Conservation (phyloP, 1,139 yeast genomes). For the Taiozyma sp. region DNA sequence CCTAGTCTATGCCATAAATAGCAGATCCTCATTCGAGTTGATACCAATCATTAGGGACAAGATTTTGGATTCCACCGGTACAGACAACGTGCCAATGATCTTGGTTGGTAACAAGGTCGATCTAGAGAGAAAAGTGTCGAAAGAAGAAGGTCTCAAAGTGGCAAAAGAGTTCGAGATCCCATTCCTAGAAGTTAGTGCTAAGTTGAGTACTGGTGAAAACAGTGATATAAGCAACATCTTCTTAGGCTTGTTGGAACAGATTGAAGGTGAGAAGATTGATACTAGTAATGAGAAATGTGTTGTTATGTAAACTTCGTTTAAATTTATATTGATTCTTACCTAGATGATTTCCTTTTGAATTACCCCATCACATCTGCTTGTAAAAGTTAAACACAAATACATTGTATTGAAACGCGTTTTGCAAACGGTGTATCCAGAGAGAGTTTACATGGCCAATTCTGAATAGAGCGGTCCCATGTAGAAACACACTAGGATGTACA, state of each 20-base stretch:
- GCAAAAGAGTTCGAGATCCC: constrained; percentile 60
- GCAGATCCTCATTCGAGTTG: constrained; percentile 75
- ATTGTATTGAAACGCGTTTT: background rate
- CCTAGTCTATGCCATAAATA: constrained; percentile 77
- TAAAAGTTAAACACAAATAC: background rate
- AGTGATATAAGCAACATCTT: constrained; percentile 64
- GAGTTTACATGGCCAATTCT: too few species aligned
- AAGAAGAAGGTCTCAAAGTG: constrained; percentile 57
- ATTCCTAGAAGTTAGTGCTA: constrained; percentile 83
- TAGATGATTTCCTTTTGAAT: constrained; percentile 1
- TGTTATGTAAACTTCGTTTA: constrained; percentile 20
- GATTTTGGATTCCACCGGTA: constrained; percentile 64
- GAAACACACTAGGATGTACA: too few species aligned
- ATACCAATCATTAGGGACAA: constrained; percentile 78
- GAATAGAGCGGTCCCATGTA: too few species aligned
- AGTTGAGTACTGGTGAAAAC: constrained; percentile 55
- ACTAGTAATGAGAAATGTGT: constrained; percentile 31
- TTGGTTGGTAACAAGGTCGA: constrained; percentile 86
- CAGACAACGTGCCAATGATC: constrained; percentile 71
- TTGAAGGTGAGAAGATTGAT: constrained; percentile 57
- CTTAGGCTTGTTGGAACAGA: constrained; percentile 62
- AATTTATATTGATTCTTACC: constrained; percentile 1
- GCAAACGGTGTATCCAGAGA: background rate
- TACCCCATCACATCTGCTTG: background rate
- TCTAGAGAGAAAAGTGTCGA: constrained; percentile 64